Evolutionary conservation across 2,329 filamentous ascomycete genomes (phyloP), one percentile per base, ranked within the genome.

Genomic region (Acrocalymma vagum): DNA sequence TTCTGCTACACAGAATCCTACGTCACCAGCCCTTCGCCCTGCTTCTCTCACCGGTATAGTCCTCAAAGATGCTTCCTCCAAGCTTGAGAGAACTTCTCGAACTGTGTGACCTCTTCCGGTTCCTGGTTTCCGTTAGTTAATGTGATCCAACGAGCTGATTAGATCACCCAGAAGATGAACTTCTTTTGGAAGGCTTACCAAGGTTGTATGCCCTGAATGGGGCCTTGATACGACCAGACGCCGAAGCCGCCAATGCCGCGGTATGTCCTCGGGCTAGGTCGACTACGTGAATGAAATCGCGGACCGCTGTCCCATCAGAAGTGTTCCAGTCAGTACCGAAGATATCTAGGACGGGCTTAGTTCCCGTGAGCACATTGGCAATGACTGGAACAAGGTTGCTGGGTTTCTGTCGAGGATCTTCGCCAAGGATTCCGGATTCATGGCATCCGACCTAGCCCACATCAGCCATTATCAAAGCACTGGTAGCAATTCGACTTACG

Each of bases 221-320:
- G 3, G 65, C 48, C 30, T 55, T 55, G 24, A 63, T 58, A 21
- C 49, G 62, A 21, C 64, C 64, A 27, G 55, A 51, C 17, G 63
- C 53, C n/a, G 62, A 64, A 17, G 67, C 66, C 6, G 64, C 58
- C 38, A 85, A 70, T 2, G 84, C 84, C 6, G 83, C 81, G 24
- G 86, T 77, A 63, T 87, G 84, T 4, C 81, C 84, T 27, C 79
- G 73, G 5, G 83, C 83, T 29, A 87, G 75, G 62, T 87, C 84
- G 11, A 78, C 79, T 24, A 86, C 84, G 52, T 87, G 84, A 48
- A 87, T 85, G 58, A 85, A 87, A 63, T 87, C 84, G 27, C 84
- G 79, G 26, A 87, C 76, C 2, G 83, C 82, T 0, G 84, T 86
- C 11, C 84, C 84, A 53, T 87, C 84, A 4, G 74, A 70, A 0